phyloP scores from a whole-genome alignment of 129 eudicot genomes.

The Centella asiatica region DNA sequence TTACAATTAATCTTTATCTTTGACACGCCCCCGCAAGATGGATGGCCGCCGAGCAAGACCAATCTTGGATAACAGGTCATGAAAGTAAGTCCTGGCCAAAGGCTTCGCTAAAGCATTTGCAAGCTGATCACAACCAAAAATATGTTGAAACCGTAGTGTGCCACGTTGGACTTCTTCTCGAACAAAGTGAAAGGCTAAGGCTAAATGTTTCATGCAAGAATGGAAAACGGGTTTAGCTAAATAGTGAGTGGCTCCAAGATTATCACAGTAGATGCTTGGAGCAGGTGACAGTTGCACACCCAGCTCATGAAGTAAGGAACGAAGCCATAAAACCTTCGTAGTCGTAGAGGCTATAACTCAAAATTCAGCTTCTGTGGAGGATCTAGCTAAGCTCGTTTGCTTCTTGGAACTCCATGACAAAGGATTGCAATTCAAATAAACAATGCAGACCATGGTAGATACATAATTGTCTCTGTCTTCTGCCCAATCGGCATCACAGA shows the following conservation, averaged over 20 bases:
- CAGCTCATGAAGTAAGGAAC: not conserved
- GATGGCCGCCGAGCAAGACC: not conserved
- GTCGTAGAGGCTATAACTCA: not conserved
- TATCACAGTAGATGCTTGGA: not conserved
- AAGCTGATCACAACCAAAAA: not conserved
- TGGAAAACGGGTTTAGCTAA: not conserved
- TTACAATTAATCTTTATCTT: too few species aligned
- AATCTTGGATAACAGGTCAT: not conserved
- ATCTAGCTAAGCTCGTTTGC: not conserved
- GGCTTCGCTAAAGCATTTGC: not conserved
- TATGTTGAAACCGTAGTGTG: not conserved
- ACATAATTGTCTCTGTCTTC: not conserved
- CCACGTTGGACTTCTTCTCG: not conserved
- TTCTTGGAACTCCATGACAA: not conserved
- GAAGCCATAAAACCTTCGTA: not conserved
- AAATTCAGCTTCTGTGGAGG: not conserved
- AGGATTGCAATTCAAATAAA: not conserved
- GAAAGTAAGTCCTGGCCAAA: not conserved
- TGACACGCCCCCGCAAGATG: slow-evolving; percentile 8
- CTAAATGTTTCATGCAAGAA: not conserved
- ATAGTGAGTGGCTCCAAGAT: not conserved
- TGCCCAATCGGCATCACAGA: not conserved
- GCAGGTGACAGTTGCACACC: not conserved
- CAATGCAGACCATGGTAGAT: not conserved
- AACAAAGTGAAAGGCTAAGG: not conserved